These are phyloP conservation scores for Populus euphratica DNA, from an alignment of 345 rosid species.

Conservation along the genomic window DNA sequence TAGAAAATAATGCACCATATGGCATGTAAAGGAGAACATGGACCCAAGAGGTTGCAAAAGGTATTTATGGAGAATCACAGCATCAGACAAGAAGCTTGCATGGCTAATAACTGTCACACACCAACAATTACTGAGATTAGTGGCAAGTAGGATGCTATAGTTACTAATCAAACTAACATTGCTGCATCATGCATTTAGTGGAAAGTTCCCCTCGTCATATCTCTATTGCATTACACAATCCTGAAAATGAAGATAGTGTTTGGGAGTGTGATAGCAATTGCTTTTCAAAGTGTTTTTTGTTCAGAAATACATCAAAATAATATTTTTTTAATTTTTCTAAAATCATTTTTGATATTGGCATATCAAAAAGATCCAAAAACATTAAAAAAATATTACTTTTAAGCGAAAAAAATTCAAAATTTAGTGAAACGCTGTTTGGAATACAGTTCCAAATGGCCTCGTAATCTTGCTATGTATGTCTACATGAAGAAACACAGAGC, in stretches of 20 bases:
- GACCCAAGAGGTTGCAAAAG: background rate
- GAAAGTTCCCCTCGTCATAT: background rate
- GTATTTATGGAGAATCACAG: background rate
- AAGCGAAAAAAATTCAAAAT: no score
- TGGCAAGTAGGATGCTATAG: background rate
- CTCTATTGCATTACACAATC: background rate
- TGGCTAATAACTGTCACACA: background rate
- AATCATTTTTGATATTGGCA: no score
- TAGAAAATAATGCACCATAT: background rate
- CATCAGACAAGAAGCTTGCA: background rate
- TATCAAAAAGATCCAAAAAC: no score
- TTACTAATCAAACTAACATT: background rate
- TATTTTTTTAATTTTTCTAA: no score
- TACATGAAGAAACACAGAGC: background rate
- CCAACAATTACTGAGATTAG: background rate
- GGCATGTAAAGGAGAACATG: background rate
- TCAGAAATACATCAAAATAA: no score
- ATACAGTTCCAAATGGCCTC: no score
- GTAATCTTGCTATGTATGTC: background rate
- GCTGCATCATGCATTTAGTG: background rate
- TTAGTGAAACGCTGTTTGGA: no score
- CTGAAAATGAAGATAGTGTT: background rate
- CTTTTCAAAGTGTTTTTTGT: no score
- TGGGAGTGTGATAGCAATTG: no score
- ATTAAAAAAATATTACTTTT: no score